phyloP scores from a whole-genome alignment of 805 yeast species.

The Teunomyces tritomae region DNA sequence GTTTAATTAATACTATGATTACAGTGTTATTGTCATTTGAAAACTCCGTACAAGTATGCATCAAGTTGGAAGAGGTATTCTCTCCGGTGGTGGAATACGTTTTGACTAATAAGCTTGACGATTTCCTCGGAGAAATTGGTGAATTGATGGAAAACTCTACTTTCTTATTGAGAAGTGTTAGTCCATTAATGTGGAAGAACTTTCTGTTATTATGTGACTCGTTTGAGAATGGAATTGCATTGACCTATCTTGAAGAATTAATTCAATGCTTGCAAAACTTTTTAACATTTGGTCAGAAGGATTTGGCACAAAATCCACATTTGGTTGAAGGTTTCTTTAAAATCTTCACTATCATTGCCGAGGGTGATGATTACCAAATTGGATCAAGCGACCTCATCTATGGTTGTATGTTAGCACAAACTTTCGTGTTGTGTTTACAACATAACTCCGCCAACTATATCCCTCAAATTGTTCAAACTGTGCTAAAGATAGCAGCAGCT shows the following conservation, averaged over 20 bases:
- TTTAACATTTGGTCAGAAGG: conserved; percentile 51
- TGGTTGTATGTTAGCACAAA: conserved; percentile 64
- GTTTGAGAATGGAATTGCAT: conserved; percentile 47
- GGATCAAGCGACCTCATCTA: conserved; percentile 55
- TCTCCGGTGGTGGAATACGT: conserved; percentile 69
- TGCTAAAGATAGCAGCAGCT: conserved; percentile 37
- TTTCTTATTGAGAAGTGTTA: conserved; percentile 36
- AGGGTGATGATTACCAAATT: conserved; percentile 43
- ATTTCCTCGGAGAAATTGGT: conserved; percentile 72
- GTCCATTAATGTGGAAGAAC: conserved; percentile 73
- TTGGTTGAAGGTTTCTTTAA: conserved; percentile 49
- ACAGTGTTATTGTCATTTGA: conserved; percentile 83
- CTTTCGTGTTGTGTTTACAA: conserved; percentile 58
- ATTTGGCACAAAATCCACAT: conserved; percentile 37
- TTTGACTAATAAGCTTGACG: conserved; percentile 62
- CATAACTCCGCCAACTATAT: conserved; percentile 45
- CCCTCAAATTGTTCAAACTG: conserved; percentile 43
- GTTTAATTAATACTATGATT: conserved; percentile 76
- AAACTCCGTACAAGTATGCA: conserved; percentile 66
- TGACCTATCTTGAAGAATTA: conserved; percentile 72
- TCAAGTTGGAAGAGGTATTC: conserved; percentile 61
- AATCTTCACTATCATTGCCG: conserved; percentile 46
- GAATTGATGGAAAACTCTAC: conserved; percentile 59
- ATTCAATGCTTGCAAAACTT: conserved; percentile 72
- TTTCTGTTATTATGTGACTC: conserved; percentile 46